phyloP scores from a whole-genome alignment of 805 yeast genomes.

The Cyberlindnera mycetangii region DNA sequence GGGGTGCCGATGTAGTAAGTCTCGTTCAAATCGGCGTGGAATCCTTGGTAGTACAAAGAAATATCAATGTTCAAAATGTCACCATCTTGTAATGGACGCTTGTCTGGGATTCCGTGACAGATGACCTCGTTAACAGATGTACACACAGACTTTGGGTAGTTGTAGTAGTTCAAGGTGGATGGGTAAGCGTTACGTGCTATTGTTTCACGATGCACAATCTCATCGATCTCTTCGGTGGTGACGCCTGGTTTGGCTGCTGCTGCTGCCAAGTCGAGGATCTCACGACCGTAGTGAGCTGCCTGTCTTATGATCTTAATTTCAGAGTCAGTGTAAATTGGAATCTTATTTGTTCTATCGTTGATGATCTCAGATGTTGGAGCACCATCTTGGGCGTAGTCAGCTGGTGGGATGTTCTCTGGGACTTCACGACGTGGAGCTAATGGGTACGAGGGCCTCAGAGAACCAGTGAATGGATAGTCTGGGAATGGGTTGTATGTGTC shows the following conservation, averaged over 20 bases:
- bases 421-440: conserved; percentile 66
- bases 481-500: conserved; percentile 85
- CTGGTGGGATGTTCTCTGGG: conserved; percentile 66
- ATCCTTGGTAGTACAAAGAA: conserved; percentile 79
- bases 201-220: conserved; percentile 82
- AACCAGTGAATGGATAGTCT: conserved; percentile 68
- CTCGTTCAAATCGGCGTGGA: conserved; percentile 93
- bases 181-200: conserved; percentile 89
- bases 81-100: conserved; percentile 83
- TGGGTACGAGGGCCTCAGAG: conserved; percentile 77
- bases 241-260: conserved; percentile 81
- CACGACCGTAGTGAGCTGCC: conserved; percentile 77
- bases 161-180: conserved; percentile 90
- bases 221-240: conserved; percentile 91
- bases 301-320: conserved; percentile 73
- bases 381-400: conserved; percentile 85
- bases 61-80: conserved; percentile 93
- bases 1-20: conserved; percentile 93
- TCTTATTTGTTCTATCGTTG: conserved; percentile 64
- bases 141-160: conserved; percentile 89
- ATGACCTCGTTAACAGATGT: conserved; percentile 93
- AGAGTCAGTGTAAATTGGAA: conserved; percentile 60
- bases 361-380: conserved; percentile 74
- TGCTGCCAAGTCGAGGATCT: conserved; percentile 86
- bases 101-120: conserved; percentile 97